Evolutionary conservation across 169 alveolate genomes (phyloP), one percentile per base, ranked within the genome.

Genomic region (Babesia gibsoni): DNA sequence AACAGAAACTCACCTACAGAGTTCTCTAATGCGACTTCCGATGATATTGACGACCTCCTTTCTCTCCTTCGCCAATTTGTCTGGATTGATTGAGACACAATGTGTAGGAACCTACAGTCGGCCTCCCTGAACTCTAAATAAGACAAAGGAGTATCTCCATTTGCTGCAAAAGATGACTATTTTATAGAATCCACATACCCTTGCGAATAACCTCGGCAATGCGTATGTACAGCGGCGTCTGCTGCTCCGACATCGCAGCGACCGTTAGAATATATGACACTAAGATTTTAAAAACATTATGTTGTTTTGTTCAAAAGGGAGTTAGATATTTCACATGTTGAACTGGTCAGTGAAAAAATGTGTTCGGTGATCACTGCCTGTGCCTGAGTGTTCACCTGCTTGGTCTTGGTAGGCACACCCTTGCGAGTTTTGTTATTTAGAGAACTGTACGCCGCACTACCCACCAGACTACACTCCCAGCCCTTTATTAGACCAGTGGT

Each of bases 91-190:
- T 36, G 54, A 23, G 20, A 22, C 22, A 22, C 49, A 35, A 18
- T 9, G 27, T 27, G 35, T 33, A n/a, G 14, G 23, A 12, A 30
- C 73, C 35, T 67, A 77, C 86, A 77, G 45, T 77, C 86, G 12
- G 86, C 56, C 39, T 77, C 86, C 22, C 86, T 56, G 67, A 77
- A 77, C 67, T 77, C 82, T 27, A 77, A 74, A 39, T 77, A 77
- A 41, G 86, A 77, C 36, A 77, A 39, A 0, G 86, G 86, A 10
- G 45, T 25, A 29, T 77, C 65, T 6, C 43, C 77, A 69, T 65
- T 41, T 8, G 73, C 86, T 77, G 73, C n/a, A 18, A 29, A 16
- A 36, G 7, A 8, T 33, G 32, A 9, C 22, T 7, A 8, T 16
- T n/a, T 0, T 10, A 20, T 4, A 2, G n/a, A n/a, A 14, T 5